Conservation (phyloP, 2,329 filamentous ascomycete genomes). For the Exophiala bonariae region DNA sequence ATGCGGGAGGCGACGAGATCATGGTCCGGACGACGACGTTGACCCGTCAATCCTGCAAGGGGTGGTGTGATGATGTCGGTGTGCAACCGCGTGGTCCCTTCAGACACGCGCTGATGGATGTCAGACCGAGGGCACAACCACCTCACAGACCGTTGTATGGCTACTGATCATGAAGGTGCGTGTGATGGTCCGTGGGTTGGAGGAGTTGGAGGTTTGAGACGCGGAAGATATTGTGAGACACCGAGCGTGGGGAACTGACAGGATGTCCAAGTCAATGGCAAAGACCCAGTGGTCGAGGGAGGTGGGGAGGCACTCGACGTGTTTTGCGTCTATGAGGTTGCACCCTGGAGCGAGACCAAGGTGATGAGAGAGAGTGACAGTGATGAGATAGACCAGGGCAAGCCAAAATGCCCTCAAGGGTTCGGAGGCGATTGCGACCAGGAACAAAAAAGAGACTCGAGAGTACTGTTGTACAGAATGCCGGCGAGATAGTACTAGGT, state of each 20-base stretch:
- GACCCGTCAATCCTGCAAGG: not conserved
- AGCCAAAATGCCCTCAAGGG: no score
- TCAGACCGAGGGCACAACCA: constrained; percentile 1
- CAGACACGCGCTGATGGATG: not conserved
- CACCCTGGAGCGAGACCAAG: no score
- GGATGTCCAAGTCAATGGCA: not conserved
- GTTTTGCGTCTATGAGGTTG: no score
- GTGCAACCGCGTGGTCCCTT: not conserved
- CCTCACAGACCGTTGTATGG: not conserved
- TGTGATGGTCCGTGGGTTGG: not conserved
- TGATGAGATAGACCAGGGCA: no score
- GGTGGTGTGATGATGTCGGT: not conserved
- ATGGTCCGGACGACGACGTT: constrained; percentile 5
- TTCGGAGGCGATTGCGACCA: no score
- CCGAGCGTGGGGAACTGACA: not conserved
- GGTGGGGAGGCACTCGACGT: constrained; percentile 1
- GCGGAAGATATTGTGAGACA: constrained; percentile 9
- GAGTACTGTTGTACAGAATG: no score
- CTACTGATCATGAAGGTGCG: constrained; percentile 1
- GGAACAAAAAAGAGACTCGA: no score
- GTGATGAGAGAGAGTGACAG: no score
- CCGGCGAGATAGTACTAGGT: no score
- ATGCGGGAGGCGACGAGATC: constrained; percentile 27
- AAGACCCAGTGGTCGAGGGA: not conserved
- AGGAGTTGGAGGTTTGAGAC: constrained; percentile 7